Conservation (phyloP, 345 rosid genomes). For the Combretum micranthum region DNA sequence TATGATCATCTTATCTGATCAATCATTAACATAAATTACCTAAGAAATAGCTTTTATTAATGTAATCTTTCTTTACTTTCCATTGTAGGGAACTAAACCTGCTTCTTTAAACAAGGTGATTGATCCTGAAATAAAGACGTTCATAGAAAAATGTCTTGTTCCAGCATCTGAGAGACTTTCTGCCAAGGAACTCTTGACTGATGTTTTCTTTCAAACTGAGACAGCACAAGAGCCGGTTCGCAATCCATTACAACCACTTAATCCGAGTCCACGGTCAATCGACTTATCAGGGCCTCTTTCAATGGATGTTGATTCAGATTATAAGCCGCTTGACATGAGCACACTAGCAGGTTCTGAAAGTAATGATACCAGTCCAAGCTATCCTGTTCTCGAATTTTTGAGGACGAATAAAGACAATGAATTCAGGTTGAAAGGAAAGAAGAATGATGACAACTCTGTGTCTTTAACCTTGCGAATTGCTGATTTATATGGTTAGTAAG, state of each 20-base stretch:
- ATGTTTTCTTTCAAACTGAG: slow-evolving; percentile 41
- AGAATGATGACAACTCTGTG: slow-evolving; percentile 38
- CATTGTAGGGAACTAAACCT: slow-evolving; percentile 58
- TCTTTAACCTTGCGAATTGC: slow-evolving; percentile 51
- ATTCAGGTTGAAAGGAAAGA: slow-evolving; percentile 45
- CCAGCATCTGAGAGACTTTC: slow-evolving; percentile 52
- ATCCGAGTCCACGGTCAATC: slow-evolving; percentile 22
- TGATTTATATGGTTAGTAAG: slow-evolving; percentile 39
- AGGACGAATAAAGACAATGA: slow-evolving; percentile 34
- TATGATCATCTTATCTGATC: background rate
- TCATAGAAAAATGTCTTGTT: slow-evolving; percentile 60
- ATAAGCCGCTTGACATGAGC: slow-evolving; percentile 37
- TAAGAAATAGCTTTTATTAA: too few relatives aligned
- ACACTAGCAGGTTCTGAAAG: slow-evolving; percentile 29
- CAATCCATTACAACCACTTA: slow-evolving; percentile 18
- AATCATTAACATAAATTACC: slow-evolving; percentile 2
- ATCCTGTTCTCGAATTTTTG: slow-evolving; percentile 34
- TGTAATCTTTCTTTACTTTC: background rate
- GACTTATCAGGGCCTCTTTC: slow-evolving; percentile 29
- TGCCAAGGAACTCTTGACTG: slow-evolving; percentile 55
- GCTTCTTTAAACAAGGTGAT: slow-evolving; percentile 49
- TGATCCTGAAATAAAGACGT: slow-evolving; percentile 41
- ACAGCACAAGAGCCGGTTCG: slow-evolving; percentile 28
- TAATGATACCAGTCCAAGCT: slow-evolving; percentile 20
- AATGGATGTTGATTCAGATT: slow-evolving; percentile 53